Conservation (phyloP, 106 monocot species). For the Platanthera guangdongensis region DNA sequence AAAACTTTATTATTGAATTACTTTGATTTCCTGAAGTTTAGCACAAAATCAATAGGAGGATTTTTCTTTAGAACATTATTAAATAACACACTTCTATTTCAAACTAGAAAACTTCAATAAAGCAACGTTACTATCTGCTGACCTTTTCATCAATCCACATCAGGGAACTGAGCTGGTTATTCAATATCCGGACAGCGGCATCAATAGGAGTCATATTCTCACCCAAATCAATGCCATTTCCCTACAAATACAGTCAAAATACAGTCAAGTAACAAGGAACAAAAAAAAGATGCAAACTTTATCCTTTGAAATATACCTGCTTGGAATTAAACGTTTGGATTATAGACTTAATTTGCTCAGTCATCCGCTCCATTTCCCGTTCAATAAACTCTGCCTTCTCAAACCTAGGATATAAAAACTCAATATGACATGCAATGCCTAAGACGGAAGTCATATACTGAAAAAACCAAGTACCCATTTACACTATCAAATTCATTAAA, state of each 20-base stretch:
- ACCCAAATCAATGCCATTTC: conserved; percentile 45
- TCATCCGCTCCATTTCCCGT: conserved; percentile 83
- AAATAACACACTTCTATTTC: not conserved
- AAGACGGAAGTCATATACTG: not conserved
- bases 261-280: not conserved
- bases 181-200: conserved; percentile 76
- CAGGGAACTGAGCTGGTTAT: conserved; percentile 88
- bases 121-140: not conserved
- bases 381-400: conserved; percentile 81
- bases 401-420: conserved; percentile 42
- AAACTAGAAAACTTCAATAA: not conserved
- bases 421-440: not conserved
- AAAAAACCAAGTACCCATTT: not conserved
- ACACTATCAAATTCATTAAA: not conserved
- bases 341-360: conserved; percentile 81
- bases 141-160: conserved; percentile 99
- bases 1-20: not conserved
- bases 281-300: not conserved
- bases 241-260: conserved; percentile 57
- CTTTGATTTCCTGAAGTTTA: not conserved
- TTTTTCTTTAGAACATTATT: not conserved
- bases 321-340: conserved; percentile 78
- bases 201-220: conserved; percentile 83
- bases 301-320: conserved; percentile 41
- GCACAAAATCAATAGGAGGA: not conserved